Base-by-base conservation (phyloP, 2,329 filamentous ascomycete genomes). In the Chaetomiaceae sp. region DNA sequence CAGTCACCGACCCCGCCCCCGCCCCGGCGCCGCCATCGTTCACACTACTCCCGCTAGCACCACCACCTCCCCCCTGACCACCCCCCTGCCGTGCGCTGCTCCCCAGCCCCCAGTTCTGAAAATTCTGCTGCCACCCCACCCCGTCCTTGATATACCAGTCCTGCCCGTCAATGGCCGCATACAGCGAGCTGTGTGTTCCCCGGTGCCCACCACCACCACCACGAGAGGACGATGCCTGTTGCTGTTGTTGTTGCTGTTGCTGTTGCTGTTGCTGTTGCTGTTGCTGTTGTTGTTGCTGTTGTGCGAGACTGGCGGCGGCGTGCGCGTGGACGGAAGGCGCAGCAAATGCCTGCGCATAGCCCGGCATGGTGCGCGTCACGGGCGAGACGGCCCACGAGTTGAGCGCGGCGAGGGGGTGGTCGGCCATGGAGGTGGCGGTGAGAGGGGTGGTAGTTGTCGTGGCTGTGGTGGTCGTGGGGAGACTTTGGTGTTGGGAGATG, bases 101-200 rank as follows among this genome's bases (percentile, higher is more conserved):
- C 17, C 64, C 60, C 44, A 71, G 60, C 27, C 68, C 71, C 76
- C 76, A 80, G 3, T 68, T 62, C 45, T 77, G 70, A 55, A 79
- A 80, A 49, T 76, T 72, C 45, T 78, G 74, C 48, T 79, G 75
- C 75, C 76, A 79, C 49, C 69, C 74, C 20, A 73, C 75, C 15
- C 76, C 71, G 49, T 80, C 77, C 43, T 70, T 77, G 17, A 80
- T 60, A 54, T 78, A 76, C 74, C 75, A 81, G 32, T 79, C 74
- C 50, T 75, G 71, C 8, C 71, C 70, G 49, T 78, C 75, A 36
- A 79, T 63, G 6, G 64, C n/a, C n/a, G n/a, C 62, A 36, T 67
- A 69, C 6, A 62, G 39, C 3, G 65, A 51, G 37, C 32, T 65
- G 6, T 63, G 60, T 2, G 60, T 56, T 4, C 58, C 46, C 11